phyloP scores from a whole-genome alignment of 345 rosid genomes.

The Physaria fendleri region DNA sequence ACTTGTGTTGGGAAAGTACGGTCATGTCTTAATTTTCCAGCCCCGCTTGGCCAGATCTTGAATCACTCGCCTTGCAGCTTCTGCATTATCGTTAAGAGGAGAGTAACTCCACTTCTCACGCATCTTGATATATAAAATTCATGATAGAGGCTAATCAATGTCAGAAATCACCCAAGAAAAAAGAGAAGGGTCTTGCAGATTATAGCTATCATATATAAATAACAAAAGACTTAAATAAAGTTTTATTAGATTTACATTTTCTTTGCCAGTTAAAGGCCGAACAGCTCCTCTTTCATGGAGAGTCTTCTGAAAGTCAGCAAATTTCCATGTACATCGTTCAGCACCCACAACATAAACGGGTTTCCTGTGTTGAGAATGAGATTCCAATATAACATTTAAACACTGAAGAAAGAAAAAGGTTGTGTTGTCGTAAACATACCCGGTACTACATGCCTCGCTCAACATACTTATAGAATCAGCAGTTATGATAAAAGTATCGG shows the following conservation, averaged over 20 bases:
- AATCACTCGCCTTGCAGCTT: constrained; percentile 63
- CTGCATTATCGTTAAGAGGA: constrained; percentile 68
- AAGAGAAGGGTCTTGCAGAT: neutral
- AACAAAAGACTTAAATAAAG: neutral
- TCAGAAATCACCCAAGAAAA: neutral
- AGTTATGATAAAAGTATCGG: constrained; percentile 82
- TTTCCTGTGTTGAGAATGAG: constrained; percentile 44
- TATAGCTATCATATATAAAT: neutral
- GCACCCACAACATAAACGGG: constrained; percentile 82
- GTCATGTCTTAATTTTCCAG: constrained; percentile 40
- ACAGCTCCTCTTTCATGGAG: constrained; percentile 61
- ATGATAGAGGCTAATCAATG: constrained; percentile 6
- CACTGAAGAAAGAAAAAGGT: neutral
- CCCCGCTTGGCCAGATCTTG: constrained; percentile 63
- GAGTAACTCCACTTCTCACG: constrained; percentile 77
- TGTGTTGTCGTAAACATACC: constrained; percentile 43
- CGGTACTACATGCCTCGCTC: constrained; percentile 92
- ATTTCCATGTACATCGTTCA: constrained; percentile 80
- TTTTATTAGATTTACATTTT: constrained; percentile 57
- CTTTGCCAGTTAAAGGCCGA: constrained; percentile 68
- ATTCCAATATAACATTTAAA: neutral
- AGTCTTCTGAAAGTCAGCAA: constrained; percentile 69
- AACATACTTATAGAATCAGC: constrained; percentile 97
- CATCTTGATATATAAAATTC: constrained; percentile 41
- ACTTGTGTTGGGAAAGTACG: neutral